Conservation (phyloP, 768 basidiomycete genomes). For the Leucosporidium scottii region DNA sequence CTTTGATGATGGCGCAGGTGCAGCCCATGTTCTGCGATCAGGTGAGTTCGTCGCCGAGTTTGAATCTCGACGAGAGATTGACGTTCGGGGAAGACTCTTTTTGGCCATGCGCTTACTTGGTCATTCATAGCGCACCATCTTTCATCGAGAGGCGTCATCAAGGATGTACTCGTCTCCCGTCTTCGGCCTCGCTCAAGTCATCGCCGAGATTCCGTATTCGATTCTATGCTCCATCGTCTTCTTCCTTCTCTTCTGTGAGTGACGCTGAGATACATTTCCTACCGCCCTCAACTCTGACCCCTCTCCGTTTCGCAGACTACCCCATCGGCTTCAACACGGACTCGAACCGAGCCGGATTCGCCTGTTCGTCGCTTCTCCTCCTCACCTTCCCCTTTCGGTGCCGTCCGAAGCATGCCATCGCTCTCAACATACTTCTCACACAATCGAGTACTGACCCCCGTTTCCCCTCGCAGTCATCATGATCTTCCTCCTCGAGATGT, state of each 20-base stretch:
- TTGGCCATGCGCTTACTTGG: not conserved
- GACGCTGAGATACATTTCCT: too few relatives aligned
- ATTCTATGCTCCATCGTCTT: conserved; percentile 60
- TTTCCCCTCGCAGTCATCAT: conserved; percentile 41
- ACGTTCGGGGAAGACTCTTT: too few relatives aligned
- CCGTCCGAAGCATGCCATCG: too few relatives aligned
- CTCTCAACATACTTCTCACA: too few relatives aligned
- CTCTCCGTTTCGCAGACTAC: conserved; percentile 23
- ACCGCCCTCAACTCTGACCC: too few relatives aligned
- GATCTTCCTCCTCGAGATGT: conserved; percentile 62
- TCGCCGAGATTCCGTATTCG: conserved; percentile 74
- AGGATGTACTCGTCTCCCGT: conserved; percentile 77
- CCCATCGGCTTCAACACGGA: conserved; percentile 39
- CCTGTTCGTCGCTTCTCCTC: conserved; percentile 47
- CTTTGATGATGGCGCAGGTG: conserved; percentile 69
- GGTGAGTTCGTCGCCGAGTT: conserved; percentile 46
- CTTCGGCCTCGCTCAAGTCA: conserved; percentile 71
- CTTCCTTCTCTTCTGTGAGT: conserved; percentile 51
- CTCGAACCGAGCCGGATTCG: conserved; percentile 40
- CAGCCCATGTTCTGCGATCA: conserved; percentile 73
- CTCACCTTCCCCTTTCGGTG: not conserved
- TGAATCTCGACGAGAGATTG: too few relatives aligned
- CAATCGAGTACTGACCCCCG: conserved; percentile 34
- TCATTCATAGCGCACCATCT: not conserved
- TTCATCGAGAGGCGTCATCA: conserved; percentile 59